Percentiles rank a stretch among this genome's conserved stretches.
Conservation (phyloP, 2,329 filamentous ascomycete genomes). For the Botrytis elliptica region DNA sequence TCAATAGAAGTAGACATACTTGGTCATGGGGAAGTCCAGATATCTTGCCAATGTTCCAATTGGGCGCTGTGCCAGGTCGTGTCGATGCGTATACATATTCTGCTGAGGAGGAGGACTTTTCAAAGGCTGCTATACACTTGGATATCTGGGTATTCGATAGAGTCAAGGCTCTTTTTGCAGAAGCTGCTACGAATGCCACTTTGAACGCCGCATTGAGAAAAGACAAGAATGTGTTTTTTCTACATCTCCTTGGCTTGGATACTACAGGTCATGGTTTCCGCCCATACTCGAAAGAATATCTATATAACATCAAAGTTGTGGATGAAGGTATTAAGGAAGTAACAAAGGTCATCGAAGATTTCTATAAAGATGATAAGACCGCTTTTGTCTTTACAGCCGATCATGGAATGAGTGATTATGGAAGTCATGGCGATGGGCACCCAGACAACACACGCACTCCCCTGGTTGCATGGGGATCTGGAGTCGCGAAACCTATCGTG, state of each 20-base stretch:
- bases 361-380: slow-evolving; percentile 81
- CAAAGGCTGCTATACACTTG: slow-evolving; percentile 73
- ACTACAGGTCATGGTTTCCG: slow-evolving; percentile 83
- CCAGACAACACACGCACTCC: slow-evolving; percentile 96
- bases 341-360: slow-evolving; percentile 75
- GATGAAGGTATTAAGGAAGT: slow-evolving; percentile 87
- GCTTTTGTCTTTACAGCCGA: slow-evolving; percentile 97
- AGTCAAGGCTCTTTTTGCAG: slow-evolving; percentile 81
- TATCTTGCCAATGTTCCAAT: slow-evolving; percentile 94
- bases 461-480: slow-evolving; percentile 89
- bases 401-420: slow-evolving; percentile 98
- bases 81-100: slow-evolving; percentile 86
- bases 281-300: slow-evolving; percentile 92
- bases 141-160: slow-evolving; percentile 96
- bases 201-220: slow-evolving; percentile 70
- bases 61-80: slow-evolving; percentile 82
- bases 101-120: slow-evolving; percentile 87
- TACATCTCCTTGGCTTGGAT: slow-evolving; percentile 89
- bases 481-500: slow-evolving; percentile 72
- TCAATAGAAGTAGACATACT: slow-evolving; percentile 93
- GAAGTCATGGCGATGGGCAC: slow-evolving; percentile 97
- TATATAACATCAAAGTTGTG: slow-evolving; percentile 91
- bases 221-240: slow-evolving; percentile 90
- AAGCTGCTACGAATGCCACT: slow-evolving; percentile 74
- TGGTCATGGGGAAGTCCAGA: slow-evolving; percentile 99